A percentile compares a stretch with the other conserved stretches of the same genome.
Conservation (phyloP, 2,329 filamentous ascomycete species). For the Verticillium nonalfalfae region DNA sequence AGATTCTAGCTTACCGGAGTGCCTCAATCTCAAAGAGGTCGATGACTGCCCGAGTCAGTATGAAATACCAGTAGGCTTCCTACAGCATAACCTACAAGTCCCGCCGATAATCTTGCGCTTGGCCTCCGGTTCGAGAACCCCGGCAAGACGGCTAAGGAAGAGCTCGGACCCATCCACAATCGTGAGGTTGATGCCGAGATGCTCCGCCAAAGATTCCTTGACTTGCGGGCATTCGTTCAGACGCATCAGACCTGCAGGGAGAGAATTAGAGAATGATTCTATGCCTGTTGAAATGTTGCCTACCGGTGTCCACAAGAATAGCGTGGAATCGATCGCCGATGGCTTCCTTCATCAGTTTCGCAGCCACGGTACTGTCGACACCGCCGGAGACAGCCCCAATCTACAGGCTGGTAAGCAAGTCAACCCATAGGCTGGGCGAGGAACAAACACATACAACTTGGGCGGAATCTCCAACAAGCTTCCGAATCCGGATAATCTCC, state of each 20-base stretch:
- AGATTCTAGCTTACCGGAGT: slow-evolving; percentile 9
- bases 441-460: slow-evolving; percentile 50
- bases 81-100: slow-evolving; percentile 24
- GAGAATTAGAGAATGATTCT: background rate
- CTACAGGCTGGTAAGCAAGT: slow-evolving; percentile 23
- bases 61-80: too few species aligned
- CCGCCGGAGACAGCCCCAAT: slow-evolving; percentile 61
- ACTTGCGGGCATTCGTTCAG: slow-evolving; percentile 80
- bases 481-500: slow-evolving; percentile 74
- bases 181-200: slow-evolving; percentile 85
- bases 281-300: slow-evolving; percentile 3
- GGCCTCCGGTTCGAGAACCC: slow-evolving; percentile 72
- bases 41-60: slow-evolving; percentile 15
- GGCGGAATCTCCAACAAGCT: slow-evolving; percentile 72
- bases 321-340: slow-evolving; percentile 40
- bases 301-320: slow-evolving; percentile 77
- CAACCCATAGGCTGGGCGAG: background rate
- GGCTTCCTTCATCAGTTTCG: slow-evolving; percentile 78
- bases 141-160: slow-evolving; percentile 73
- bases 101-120: slow-evolving; percentile 89
- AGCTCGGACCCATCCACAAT: slow-evolving; percentile 72
- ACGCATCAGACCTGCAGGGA: slow-evolving; percentile 54
- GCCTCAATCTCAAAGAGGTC: slow-evolving; percentile 17
- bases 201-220: slow-evolving; percentile 68
- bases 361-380: slow-evolving; percentile 84